Evolutionary conservation across 192 early-diverging fungal species (phyloP), one percentile per base, ranked within the genome.

Genomic region (Spizellomyces sp.): DNA sequence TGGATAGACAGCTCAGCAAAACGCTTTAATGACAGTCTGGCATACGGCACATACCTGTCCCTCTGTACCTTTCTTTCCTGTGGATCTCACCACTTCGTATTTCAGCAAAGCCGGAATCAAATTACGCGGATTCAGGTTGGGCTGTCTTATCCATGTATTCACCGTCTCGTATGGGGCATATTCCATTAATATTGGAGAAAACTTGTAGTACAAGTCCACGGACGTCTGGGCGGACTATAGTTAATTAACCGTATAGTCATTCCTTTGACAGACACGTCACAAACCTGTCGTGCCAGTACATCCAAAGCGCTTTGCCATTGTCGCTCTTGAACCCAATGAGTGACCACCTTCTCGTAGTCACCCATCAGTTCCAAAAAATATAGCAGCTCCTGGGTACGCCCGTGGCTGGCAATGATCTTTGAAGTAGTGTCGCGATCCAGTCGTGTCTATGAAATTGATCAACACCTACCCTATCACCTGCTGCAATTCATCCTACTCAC

Each of bases 81-180:
- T n/a, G 55, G 46, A 42, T 48, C 46, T 47, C 48, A 6, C 54
- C 52, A 88, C 82, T 52, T 94, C 88, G 72, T 96, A 94, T 67
- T 90, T 91, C 68, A 98, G 75, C 10, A 99, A 80, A 0, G 96
- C 84, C 6, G 95, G 96, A 62, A 99, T 91, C 15, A 99, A 85
- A 62, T 90, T 82, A 75, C 91, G 81, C 4, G 95, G 89, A 36
- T 92, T 90, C 60, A 99, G 74, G 48, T 91, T 85, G 5, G 93
- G 82, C 71, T 93, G 90, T 45, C 90, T 84, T 83, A 95, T 95
- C 89, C 94, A 94, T 2, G 89, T 80, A 62, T 91, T 88, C 9
- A 99, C 94, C 41, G 93, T 86, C 36, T 94, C 95, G 27, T 85
- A 85, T 1, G 98, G 94, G 54, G 86, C 84, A 55, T 92, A 83